Conservation (phyloP, 108 stramenopile species). For the Skeletonema costatum region DNA sequence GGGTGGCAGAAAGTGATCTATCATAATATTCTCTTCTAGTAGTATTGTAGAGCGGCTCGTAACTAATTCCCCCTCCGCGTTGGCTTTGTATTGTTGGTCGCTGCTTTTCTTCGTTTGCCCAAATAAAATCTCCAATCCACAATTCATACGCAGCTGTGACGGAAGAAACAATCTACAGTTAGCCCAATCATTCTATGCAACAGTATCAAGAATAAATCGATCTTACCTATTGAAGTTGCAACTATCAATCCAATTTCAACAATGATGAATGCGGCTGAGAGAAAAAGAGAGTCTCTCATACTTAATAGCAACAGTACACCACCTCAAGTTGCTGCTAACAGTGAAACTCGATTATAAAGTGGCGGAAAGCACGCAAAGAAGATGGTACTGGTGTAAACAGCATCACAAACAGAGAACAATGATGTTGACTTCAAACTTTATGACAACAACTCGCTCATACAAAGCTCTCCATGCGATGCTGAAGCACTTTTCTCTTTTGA, state of each 20-base stretch:
- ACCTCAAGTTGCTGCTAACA: too few species aligned
- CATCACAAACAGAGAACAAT: too few species aligned
- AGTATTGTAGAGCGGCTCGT: constrained; percentile 7
- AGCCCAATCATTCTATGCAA: neutral
- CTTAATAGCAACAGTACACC: neutral
- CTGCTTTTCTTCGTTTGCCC: constrained; percentile 32
- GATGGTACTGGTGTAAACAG: too few species aligned
- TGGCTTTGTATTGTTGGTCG: constrained; percentile 15
- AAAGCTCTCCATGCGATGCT: too few species aligned
- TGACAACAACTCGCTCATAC: too few species aligned
- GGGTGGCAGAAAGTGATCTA: neutral
- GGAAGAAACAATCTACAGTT: neutral
- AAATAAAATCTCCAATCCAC: constrained; percentile 39
- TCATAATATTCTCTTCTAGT: neutral
- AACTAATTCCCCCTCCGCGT: constrained; percentile 20
- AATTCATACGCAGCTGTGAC: constrained; percentile 35
- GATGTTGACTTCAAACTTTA: too few species aligned
- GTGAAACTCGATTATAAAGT: too few species aligned
- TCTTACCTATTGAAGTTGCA: neutral
- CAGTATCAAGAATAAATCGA: neutral
- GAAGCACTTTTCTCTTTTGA: too few species aligned
- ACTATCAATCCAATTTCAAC: constrained; percentile 35
- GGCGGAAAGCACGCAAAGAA: too few species aligned
- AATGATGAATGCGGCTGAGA: constrained; percentile 33
- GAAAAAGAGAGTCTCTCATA: constrained; percentile 25